A percentile compares a stretch with the other conserved stretches of the same genome.
phyloP scores from a whole-genome alignment of 2,329 filamentous ascomycete genomes.

The Cadophora gregata region DNA sequence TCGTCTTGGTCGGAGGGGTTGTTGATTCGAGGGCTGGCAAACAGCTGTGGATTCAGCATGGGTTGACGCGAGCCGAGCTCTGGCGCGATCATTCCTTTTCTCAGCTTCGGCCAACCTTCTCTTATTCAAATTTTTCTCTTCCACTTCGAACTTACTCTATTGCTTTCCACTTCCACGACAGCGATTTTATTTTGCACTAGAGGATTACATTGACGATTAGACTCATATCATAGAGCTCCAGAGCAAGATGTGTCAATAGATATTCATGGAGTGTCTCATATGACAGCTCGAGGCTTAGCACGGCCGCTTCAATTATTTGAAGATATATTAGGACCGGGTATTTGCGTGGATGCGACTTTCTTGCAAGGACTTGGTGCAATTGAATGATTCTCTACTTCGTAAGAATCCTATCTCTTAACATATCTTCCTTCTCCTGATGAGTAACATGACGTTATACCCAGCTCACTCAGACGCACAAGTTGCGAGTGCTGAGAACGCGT shows the following conservation, averaged over 20 bases:
- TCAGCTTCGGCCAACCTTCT: background rate
- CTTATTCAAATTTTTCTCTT: background rate
- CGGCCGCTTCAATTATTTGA: too few species aligned
- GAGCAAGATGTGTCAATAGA: background rate
- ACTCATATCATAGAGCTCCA: background rate
- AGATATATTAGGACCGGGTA: too few species aligned
- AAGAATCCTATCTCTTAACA: background rate
- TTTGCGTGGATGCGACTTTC: background rate
- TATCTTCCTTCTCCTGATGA: constrained; percentile 71
- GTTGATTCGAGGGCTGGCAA: background rate
- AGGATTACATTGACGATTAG: background rate
- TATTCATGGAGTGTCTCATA: background rate
- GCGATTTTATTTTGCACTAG: background rate
- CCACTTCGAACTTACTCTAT: background rate
- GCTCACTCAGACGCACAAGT: constrained; percentile 96
- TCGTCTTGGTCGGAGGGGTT: background rate
- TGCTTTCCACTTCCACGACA: background rate
- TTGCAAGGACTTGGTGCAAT: background rate
- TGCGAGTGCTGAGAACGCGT: constrained; percentile 91
- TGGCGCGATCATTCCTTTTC: background rate
- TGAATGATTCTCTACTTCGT: background rate
- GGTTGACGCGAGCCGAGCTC: constrained; percentile 13
- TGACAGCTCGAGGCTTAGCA: background rate
- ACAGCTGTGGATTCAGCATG: background rate
- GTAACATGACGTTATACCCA: constrained; percentile 90